Conservation (phyloP, 2,329 filamentous ascomycete species). For the Aspergillus carbonarius region DNA sequence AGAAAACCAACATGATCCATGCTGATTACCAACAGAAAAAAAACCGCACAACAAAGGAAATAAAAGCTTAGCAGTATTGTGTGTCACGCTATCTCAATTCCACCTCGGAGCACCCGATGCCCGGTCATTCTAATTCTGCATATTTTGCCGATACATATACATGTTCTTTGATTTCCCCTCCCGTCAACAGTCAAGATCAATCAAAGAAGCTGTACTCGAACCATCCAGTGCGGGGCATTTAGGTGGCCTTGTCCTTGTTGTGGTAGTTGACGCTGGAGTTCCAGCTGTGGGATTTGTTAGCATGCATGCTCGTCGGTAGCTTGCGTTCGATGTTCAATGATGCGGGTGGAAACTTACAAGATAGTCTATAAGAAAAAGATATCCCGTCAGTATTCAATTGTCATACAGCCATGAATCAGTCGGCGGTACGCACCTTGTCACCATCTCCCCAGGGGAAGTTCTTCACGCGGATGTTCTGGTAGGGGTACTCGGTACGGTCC, state of each 20-base stretch:
- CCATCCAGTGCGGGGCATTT: slow-evolving; percentile 19
- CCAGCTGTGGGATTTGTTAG: slow-evolving; percentile 63
- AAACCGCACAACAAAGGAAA: slow-evolving; percentile 15
- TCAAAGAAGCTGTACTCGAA: slow-evolving; percentile 4
- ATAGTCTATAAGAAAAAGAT: slow-evolving; percentile 52
- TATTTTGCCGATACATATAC: slow-evolving; percentile 32
- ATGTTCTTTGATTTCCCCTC: slow-evolving; percentile 18
- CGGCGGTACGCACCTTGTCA: slow-evolving; percentile 69
- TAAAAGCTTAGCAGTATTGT: slow-evolving; percentile 14
- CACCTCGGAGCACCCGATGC: background rate
- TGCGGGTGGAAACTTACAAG: slow-evolving; percentile 54
- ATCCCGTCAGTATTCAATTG: slow-evolving; percentile 5
- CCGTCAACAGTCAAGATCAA: slow-evolving; percentile 1
- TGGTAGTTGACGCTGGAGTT: slow-evolving; percentile 95
- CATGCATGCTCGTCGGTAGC: background rate
- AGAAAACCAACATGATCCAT: background rate
- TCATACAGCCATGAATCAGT: background rate
- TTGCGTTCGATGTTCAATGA: background rate
- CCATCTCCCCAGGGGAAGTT: slow-evolving; percentile 95
- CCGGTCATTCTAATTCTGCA: slow-evolving; percentile 8
- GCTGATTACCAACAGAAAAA: background rate
- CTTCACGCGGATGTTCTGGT: slow-evolving; percentile 97
- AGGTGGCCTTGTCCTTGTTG: slow-evolving; percentile 74
- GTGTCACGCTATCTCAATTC: slow-evolving; percentile 17
- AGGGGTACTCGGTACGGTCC: slow-evolving; percentile 89